phyloP scores from a whole-genome alignment of 2,329 filamentous ascomycete species.

The Alternaria alternata region DNA sequence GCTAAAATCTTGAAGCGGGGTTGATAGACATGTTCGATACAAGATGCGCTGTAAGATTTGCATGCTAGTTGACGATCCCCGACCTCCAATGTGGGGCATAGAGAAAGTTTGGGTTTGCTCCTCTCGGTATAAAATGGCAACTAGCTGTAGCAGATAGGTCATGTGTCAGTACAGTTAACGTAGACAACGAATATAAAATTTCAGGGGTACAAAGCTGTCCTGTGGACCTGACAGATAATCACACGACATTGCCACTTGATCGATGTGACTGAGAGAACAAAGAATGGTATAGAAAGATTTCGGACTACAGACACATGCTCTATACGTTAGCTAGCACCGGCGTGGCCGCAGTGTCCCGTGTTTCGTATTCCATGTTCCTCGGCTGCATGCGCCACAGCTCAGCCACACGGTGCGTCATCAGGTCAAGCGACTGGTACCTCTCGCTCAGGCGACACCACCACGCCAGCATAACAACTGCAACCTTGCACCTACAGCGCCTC shows the following conservation, averaged over 20 bases:
- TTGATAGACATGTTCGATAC: not conserved
- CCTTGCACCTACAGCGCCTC: constrained; percentile 4
- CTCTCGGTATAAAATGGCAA: not conserved
- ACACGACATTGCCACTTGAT: not conserved
- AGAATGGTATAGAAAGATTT: not conserved
- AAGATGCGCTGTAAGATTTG: not conserved
- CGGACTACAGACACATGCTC: not conserved
- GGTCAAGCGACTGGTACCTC: constrained; percentile 7
- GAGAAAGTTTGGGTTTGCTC: not conserved
- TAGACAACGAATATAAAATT: not conserved
- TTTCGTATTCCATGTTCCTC: not conserved
- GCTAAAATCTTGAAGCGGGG: not conserved
- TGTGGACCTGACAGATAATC: not conserved
- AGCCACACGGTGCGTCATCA: constrained; percentile 22
- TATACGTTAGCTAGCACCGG: not conserved
- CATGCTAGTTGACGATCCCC: not conserved
- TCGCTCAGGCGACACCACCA: constrained; percentile 15
- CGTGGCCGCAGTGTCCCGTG: not conserved
- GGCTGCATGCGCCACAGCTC: constrained; percentile 12
- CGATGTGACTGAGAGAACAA: not conserved
- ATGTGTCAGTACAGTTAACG: not conserved
- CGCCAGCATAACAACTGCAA: constrained; percentile 10
- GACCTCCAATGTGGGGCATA: not conserved
- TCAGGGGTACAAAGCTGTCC: not conserved
- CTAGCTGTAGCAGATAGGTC: too few species aligned